These are phyloP conservation scores for Maudiozyma saulgeensis DNA, from an alignment of 805 yeast species.

Conservation along the genomic window DNA sequence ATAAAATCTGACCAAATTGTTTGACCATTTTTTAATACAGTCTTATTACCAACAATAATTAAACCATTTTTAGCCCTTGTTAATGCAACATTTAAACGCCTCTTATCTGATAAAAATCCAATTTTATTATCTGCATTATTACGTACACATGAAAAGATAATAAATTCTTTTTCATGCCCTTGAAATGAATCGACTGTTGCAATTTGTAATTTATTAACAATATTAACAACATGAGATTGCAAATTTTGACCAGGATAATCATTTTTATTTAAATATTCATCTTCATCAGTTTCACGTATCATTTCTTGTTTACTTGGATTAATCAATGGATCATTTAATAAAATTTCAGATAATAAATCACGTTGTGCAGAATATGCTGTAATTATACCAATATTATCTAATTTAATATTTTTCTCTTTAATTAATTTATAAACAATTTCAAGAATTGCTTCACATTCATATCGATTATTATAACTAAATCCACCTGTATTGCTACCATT, in stretches of 20 bases:
- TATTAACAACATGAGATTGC: conserved; percentile 19
- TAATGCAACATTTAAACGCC: conserved; percentile 64
- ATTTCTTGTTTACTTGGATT: conserved; percentile 45
- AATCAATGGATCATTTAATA: conserved; percentile 42
- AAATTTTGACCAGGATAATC: conserved; percentile 1
- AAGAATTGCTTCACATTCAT: conserved; percentile 43
- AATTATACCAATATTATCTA: conserved; percentile 50
- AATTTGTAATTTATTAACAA: conserved; percentile 37
- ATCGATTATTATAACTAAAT: conserved; percentile 46
- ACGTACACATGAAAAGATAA: conserved; percentile 72
- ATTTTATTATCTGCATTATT: conserved; percentile 43
- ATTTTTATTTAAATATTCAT: conserved; percentile 40
- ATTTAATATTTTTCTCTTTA: conserved; percentile 42
- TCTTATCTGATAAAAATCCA: conserved; percentile 52
- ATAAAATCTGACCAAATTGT: conserved; percentile 44
- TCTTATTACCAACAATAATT: conserved; percentile 52
- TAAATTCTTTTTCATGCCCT: conserved; percentile 80
- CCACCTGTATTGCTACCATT: conserved; percentile 38
- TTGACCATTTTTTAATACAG: conserved; percentile 38
- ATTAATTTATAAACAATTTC: conserved; percentile 42
- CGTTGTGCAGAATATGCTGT: conserved; percentile 75
- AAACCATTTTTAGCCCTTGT: conserved; percentile 60
- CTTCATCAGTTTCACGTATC: conserved; percentile 49
- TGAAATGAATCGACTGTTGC: conserved; percentile 83
- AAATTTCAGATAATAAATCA: conserved; percentile 44